Percentiles rank a stretch among this genome's conserved stretches.
These are phyloP conservation scores for Xylariaceae sp. DNA, from an alignment of 2,329 filamentous ascomycete species.

Conservation along the genomic window DNA sequence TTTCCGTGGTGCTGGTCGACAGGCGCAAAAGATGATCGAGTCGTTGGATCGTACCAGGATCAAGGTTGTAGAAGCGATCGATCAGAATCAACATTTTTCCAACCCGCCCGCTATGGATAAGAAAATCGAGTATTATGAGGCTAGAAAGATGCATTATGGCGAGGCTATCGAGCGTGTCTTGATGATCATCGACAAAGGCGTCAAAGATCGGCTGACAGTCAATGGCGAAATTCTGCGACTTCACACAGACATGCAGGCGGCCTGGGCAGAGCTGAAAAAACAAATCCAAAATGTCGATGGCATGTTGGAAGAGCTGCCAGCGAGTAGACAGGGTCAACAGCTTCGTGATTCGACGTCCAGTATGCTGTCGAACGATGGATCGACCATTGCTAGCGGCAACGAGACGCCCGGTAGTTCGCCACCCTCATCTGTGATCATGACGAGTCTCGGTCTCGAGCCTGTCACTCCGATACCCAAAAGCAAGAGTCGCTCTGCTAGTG, in stretches of 20 bases:
- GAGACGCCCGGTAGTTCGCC: slow-evolving; percentile 69
- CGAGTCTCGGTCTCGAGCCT: slow-evolving; percentile 47
- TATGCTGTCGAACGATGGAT: slow-evolving; percentile 79
- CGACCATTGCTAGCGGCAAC: slow-evolving; percentile 62
- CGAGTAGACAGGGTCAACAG: slow-evolving; percentile 63
- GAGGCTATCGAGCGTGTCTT: slow-evolving; percentile 89
- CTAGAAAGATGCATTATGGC: slow-evolving; percentile 90
- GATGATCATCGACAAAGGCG: slow-evolving; percentile 90
- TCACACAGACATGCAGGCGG: slow-evolving; percentile 78
- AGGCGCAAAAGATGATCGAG: slow-evolving; percentile 95
- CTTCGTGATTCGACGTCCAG: slow-evolving; percentile 90
- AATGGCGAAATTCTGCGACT: slow-evolving; percentile 91
- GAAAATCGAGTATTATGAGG: slow-evolving; percentile 89
- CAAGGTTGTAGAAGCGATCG: slow-evolving; percentile 77
- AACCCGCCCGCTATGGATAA: slow-evolving; percentile 68
- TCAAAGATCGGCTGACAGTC: slow-evolving; percentile 89
- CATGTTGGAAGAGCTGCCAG: slow-evolving; percentile 68
- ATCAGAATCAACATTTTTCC: slow-evolving; percentile 68
- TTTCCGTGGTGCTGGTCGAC: slow-evolving; percentile 85
- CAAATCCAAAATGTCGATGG: slow-evolving; percentile 75
- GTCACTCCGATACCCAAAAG: slow-evolving; percentile 41
- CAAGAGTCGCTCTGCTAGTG: slow-evolving; percentile 47
- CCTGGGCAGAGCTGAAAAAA: slow-evolving; percentile 71
- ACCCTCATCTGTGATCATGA: slow-evolving; percentile 59
- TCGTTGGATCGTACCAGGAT: slow-evolving; percentile 83